Base-by-base conservation (phyloP, 768 basidiomycete genomes). In the Collybia nuda region DNA sequence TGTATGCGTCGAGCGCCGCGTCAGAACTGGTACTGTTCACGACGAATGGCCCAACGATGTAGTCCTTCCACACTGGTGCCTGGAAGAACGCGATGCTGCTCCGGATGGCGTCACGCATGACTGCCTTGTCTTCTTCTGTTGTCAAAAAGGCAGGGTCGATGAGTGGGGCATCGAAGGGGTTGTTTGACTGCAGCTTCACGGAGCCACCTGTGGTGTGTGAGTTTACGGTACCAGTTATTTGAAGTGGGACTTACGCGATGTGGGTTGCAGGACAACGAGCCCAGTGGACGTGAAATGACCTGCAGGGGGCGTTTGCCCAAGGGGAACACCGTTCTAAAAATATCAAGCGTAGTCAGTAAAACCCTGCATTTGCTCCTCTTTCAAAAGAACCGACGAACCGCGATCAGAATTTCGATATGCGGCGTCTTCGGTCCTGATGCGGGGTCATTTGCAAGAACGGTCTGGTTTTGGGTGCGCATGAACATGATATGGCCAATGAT, bases 81-180 rank as follows among this genome's bases (percentile, higher is more conserved):
- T 39, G 21, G 3, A 59, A 18, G 37, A 67, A 60, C 19, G 35
- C 40, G 15, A 42, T 46, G 12, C 28, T 54, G 17, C 51, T 51
- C 29, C 60, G 56, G 44, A 67, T 47, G 11, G 56, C 65, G 18
- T 63, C 47, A 9, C 50, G 48, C 55, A 66, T 65, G 38, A 52
- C 58, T 18, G 54, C 48, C n/a, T 63, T 53, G 54, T 66, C 67
- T 38, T 59, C 58, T 12, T 47, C 47, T 6, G 54, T 56, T 17
- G 32, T 56, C 9, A 74, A 66, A 62, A 78, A 74, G 44, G 71
- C 72, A 0, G 77, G 74, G 56, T 81, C 72, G 60, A 81, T 77
- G 18, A 63, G 37, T 1, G 79, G 78, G 32, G 62, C 44, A 39
- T 65, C 67, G 62, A 79, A 80, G 19, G 75, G 66, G 54, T 70